Conservation (phyloP, 345 rosid genomes). For the Aquilaria sinensis region DNA sequence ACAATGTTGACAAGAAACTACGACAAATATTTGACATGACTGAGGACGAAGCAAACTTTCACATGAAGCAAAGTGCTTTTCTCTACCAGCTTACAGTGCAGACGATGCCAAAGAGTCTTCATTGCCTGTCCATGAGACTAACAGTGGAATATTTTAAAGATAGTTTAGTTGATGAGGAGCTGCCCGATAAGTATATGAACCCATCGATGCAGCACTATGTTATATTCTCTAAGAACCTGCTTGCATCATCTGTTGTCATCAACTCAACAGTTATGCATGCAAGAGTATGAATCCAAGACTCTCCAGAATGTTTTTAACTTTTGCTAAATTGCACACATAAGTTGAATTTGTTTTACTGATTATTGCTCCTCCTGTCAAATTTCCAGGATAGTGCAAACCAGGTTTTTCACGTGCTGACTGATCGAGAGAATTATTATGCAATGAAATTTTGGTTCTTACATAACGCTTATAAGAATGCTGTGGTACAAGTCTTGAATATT, state of each 20-base stretch:
- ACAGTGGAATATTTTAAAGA: constrained; percentile 84
- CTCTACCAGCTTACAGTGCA: constrained; percentile 85
- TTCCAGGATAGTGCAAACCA: constrained; percentile 76
- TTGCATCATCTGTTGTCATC: constrained; percentile 87
- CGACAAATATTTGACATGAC: constrained; percentile 88
- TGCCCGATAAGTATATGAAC: constrained; percentile 52
- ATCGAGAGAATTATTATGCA: constrained; percentile 74
- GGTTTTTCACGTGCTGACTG: constrained; percentile 90
- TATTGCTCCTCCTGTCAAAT: constrained; percentile 15
- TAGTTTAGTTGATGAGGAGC: constrained; percentile 32
- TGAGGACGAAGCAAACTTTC: constrained; percentile 87
- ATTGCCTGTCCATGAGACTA: constrained; percentile 84
- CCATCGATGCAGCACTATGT: constrained; percentile 63
- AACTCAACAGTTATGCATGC: constrained; percentile 78
- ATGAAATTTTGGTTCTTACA: constrained; percentile 86
- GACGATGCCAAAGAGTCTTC: constrained; percentile 92
- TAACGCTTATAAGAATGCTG: constrained; percentile 56
- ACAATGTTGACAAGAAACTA: constrained; percentile 87
- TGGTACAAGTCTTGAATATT: constrained; percentile 63
- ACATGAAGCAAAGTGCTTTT: constrained; percentile 75
- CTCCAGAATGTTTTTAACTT: constrained; percentile 10
- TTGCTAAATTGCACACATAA: background rate
- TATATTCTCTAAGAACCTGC: constrained; percentile 71
- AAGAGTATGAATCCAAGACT: constrained; percentile 32
- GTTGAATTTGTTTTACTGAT: constrained; percentile 19